Conservation (phyloP, 495 filamentous ascomycete species). For the Filosporella fistucella region DNA sequence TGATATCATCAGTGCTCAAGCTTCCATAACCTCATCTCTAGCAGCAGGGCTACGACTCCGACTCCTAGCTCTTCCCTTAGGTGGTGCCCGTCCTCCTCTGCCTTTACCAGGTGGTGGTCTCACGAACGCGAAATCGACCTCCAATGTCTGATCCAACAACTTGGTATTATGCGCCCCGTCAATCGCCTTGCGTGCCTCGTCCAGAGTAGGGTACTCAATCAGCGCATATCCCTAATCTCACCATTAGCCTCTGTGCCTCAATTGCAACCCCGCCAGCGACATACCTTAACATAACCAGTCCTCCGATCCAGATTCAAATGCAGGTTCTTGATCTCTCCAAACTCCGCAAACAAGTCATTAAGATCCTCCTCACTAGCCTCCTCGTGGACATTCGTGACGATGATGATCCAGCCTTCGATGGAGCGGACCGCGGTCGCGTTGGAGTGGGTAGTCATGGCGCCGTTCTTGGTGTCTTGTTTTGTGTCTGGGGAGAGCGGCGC, state of each 20-base stretch:
- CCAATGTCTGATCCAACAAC: conserved; percentile 86
- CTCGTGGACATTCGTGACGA: conserved; percentile 95
- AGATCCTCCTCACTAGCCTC: conserved; percentile 96
- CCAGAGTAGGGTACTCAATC: conserved; percentile 87
- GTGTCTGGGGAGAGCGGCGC: conserved; percentile 32
- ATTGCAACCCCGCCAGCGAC: conserved; percentile 18
- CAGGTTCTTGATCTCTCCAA: conserved; percentile 95
- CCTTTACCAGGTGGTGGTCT: conserved; percentile 66
- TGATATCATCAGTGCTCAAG: conserved; percentile 1
- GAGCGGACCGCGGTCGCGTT: conserved; percentile 91
- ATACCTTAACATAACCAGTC: conserved; percentile 96
- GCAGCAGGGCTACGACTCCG: conserved; percentile 22
- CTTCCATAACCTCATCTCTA: conserved; percentile 23
- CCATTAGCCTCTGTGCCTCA: conserved; percentile 7
- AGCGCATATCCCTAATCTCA: conserved; percentile 75
- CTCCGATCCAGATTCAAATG: conserved; percentile 91
- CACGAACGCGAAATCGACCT: conserved; percentile 95
- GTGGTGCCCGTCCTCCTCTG: conserved; percentile 24
- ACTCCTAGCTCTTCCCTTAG: conserved; percentile 24
- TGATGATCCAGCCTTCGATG: conserved; percentile 98
- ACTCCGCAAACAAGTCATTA: conserved; percentile 91
- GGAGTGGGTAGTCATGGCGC: conserved; percentile 66
- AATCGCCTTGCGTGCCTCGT: conserved; percentile 82
- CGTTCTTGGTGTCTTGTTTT: conserved; percentile 45
- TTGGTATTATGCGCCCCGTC: conserved; percentile 76